Conservation (phyloP, 306 rosid species). For the Fragaria ananassa region DNA sequence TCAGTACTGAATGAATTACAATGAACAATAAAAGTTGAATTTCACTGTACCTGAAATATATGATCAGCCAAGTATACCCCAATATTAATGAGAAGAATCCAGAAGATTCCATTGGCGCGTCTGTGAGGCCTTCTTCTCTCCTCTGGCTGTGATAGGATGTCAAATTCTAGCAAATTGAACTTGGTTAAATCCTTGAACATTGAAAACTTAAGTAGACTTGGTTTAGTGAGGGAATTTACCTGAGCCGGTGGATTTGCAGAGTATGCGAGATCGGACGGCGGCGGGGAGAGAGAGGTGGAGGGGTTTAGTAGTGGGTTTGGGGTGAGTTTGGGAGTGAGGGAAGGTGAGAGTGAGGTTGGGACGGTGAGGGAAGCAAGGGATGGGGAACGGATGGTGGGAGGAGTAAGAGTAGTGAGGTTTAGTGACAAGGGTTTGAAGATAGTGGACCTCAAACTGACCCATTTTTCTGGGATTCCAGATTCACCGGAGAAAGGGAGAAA, state of each 20-base stretch:
- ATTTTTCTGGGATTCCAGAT: slow-evolving; percentile 9
- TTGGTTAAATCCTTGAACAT: neutral
- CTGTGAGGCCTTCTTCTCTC: slow-evolving; percentile 47
- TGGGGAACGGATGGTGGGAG: neutral
- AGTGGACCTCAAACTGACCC: slow-evolving; percentile 39
- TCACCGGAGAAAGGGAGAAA: neutral
- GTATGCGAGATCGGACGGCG: slow-evolving; percentile 19
- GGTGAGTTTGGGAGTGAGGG: slow-evolving; percentile 1
- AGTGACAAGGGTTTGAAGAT: slow-evolving; percentile 18
- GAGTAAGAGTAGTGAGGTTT: slow-evolving; percentile 21
- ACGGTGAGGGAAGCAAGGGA: slow-evolving; percentile 25
- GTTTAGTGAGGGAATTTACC: slow-evolving; percentile 33
- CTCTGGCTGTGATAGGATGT: slow-evolving; percentile 56
- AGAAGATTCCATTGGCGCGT: slow-evolving; percentile 82
- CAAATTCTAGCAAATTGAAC: slow-evolving; percentile 21
- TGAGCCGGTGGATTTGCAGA: slow-evolving; percentile 51
- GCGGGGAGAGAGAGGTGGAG: slow-evolving; percentile 19
- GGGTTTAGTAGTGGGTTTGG: slow-evolving; percentile 1
- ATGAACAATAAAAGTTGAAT: neutral
- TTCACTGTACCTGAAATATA: slow-evolving; percentile 54
- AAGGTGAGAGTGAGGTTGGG: slow-evolving; percentile 20
- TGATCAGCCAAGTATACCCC: slow-evolving; percentile 80
- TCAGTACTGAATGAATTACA: neutral
- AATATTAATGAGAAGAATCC: slow-evolving; percentile 77
- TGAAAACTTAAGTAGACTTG: neutral